Conservation (phyloP, 208 protist species). For the Leishmania major region DNA sequence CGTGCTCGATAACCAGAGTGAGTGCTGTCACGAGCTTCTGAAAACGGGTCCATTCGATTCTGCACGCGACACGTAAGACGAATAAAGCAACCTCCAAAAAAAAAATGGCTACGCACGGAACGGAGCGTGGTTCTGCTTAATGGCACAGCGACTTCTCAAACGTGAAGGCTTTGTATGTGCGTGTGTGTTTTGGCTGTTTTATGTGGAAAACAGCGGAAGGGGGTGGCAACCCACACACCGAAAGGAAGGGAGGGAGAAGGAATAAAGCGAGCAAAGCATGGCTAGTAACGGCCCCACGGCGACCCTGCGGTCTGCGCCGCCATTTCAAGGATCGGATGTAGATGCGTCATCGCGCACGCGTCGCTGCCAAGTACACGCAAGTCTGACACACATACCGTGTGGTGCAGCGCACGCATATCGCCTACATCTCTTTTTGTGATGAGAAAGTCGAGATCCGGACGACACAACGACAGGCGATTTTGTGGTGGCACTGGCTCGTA, state of each 20-base stretch:
- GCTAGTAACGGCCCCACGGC: not conserved
- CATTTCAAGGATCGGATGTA: not conserved
- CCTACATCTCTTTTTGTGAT: not conserved
- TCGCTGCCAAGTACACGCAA: not conserved
- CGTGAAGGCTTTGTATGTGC: not conserved
- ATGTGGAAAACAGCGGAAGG: not conserved
- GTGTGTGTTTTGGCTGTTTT: not conserved
- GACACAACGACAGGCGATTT: not conserved
- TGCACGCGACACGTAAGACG: no score
- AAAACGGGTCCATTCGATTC: not conserved
- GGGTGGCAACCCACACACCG: not conserved
- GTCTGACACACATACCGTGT: not conserved
- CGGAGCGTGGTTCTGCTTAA: not conserved
- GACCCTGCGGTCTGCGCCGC: not conserved
- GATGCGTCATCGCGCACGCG: not conserved
- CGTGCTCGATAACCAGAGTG: not conserved
- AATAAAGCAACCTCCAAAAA: not conserved
- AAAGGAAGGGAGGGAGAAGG: not conserved
- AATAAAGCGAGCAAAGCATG: not conserved
- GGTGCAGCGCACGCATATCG: not conserved
- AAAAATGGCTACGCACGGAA: not conserved
- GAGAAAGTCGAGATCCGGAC: not conserved
- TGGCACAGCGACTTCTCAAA: not conserved
- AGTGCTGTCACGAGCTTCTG: not conserved
- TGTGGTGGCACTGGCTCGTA: not conserved